These are phyloP conservation scores for Pistacia vera DNA, from an alignment of 345 rosid species.

Conservation along the genomic window DNA sequence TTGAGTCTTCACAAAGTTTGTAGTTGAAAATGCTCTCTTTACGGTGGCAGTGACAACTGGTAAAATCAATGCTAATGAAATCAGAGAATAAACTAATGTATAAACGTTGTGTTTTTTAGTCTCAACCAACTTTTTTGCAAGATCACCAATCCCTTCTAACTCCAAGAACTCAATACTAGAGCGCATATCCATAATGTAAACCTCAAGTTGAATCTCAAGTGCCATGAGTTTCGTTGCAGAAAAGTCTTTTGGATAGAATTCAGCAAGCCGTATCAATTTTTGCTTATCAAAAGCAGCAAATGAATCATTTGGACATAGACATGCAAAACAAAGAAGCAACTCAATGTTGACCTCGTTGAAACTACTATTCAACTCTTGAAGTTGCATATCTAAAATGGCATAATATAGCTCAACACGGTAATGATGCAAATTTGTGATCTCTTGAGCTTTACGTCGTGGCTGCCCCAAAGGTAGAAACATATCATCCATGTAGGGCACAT, in stretches of 20 bases:
- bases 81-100: background rate
- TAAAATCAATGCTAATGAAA: background rate
- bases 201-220: background rate
- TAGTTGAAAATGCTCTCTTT: background rate
- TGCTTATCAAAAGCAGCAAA: background rate
- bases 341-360: background rate
- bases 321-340: conserved; percentile 5
- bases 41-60: background rate
- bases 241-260: background rate
- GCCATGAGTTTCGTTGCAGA: background rate
- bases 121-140: conserved; percentile 10
- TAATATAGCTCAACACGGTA: background rate
- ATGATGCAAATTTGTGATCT: background rate
- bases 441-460: background rate
- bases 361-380: background rate
- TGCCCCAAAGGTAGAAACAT: background rate
- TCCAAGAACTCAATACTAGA: background rate
- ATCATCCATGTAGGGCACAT: background rate
- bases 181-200: background rate
- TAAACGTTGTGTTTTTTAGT: background rate
- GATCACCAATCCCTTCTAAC: background rate
- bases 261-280: background rate
- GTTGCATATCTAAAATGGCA: background rate
- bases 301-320: background rate
- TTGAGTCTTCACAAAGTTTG: background rate